Base-by-base conservation (phyloP, 139 green algal genomes). In the Zygnema cylindricum region DNA sequence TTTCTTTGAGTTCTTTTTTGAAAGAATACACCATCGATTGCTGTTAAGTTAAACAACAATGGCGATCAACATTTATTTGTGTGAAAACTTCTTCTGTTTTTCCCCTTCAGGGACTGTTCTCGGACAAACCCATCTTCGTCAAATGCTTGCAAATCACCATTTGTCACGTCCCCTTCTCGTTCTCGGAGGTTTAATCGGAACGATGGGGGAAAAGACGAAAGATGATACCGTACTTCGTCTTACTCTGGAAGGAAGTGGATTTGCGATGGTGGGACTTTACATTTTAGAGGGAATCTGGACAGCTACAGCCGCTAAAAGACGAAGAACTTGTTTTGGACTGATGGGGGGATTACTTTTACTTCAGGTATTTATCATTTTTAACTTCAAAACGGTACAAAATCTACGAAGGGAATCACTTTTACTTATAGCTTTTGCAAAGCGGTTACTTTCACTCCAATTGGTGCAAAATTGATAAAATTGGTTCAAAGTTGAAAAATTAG, bases 271-370 rank as follows among this genome's bases (percentile, higher is more conserved):
- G 22, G 57, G 43, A 22, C 33, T 82, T 11, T 82, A 69, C 33
- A 33, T 88, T 22, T 78, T 32, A 1, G 57, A 89, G 71, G 85
- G 40, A 25, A 69, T 89, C 0, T 89, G 85, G 85, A 23, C 40
- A 11, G 71, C 25, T 23, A 33, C 40, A 2, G 39, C 85, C 2
- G 73, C 85, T 23, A 77, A 73, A 2, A 55, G 85, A 35, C 36
- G 85, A 23, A 55, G 85, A 22, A 49, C 76, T 22, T 55, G 73
- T 25, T 89, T 89, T 23, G 85, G 85, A 36, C 30, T 89, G 23
- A 77, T 77, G 23, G 85, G 73, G 35, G 85, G 75, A 11, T 57
- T 89, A 16, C 39, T 85, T 32, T 43, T 89, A 21, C 40, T 89
- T 55, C 55, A 88, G 55, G 82, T 82, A n/a, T n/a, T n/a, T n/a